These are phyloP conservation scores for Patellifolia procumbens DNA, from an alignment of 179 eudicot species.

Conservation along the genomic window DNA sequence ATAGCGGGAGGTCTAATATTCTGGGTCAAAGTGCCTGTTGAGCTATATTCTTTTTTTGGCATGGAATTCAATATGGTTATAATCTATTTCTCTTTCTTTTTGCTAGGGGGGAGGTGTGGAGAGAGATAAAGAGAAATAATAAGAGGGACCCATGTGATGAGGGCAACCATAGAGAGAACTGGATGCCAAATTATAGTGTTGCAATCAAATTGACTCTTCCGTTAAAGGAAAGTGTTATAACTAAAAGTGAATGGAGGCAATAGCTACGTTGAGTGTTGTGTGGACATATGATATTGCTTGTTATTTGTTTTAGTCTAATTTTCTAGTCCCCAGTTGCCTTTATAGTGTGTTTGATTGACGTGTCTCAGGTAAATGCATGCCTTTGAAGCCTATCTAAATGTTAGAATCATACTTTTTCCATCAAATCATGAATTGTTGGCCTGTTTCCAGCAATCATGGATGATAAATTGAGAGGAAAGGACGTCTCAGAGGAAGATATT, in stretches of 20 bases:
- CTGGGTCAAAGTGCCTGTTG: not conserved
- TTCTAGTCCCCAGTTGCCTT: not conserved
- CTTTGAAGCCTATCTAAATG: slow-evolving; percentile 36
- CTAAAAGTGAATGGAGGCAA: not conserved
- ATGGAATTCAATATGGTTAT: not conserved
- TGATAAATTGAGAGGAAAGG: slow-evolving; percentile 76
- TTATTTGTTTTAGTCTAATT: not conserved
- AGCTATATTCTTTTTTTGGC: no score
- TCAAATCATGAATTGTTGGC: slow-evolving; percentile 52
- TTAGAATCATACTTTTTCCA: slow-evolving; percentile 36
- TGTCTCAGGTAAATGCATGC: slow-evolving; percentile 44
- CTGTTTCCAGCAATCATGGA: slow-evolving; percentile 94
- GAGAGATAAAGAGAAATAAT: no score
- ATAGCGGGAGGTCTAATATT: no score
- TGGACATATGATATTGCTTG: not conserved
- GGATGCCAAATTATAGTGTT: no score
- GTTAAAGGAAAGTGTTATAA: not conserved
- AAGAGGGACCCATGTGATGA: no score
- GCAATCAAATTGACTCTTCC: not conserved
- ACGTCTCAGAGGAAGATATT: slow-evolving; percentile 76
- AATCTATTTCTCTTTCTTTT: not conserved
- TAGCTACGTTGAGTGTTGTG: not conserved
- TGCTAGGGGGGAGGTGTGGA: no score
- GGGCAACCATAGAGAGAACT: no score
- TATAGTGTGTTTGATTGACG: slow-evolving; percentile 13